A percentile compares a stretch with the other conserved stretches of the same genome.
These are phyloP conservation scores for Chondrus crispus DNA, from an alignment of 23 red algal species.

Conservation along the genomic window DNA sequence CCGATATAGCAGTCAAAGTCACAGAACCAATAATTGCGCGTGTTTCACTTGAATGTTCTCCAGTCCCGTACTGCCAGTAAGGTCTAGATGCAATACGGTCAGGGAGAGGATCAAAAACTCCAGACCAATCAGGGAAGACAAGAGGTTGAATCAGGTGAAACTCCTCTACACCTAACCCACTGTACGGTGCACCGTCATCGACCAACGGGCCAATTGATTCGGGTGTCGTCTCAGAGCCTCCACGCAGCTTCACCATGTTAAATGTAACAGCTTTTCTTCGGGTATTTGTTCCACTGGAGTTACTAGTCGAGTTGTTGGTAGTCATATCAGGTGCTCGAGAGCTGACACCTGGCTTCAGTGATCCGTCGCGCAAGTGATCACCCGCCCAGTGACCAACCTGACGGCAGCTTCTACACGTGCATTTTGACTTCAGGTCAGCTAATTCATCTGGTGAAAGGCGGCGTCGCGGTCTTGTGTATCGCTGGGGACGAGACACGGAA, in stretches of 20 bases:
- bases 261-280: background rate
- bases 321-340: background rate
- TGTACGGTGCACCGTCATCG: slow-evolving; percentile 11
- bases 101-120: background rate
- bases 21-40: slow-evolving; percentile 30
- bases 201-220: background rate
- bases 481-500: background rate
- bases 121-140: slow-evolving; percentile 13
- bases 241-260: background rate
- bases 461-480: background rate
- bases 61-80: slow-evolving; percentile 26
- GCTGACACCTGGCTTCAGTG: background rate
- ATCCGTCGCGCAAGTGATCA: background rate
- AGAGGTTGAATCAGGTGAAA: background rate
- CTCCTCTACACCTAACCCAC: background rate
- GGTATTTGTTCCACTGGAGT: background rate
- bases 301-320: background rate
- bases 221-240: background rate
- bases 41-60: slow-evolving; percentile 1
- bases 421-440: background rate
- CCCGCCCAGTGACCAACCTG: background rate
- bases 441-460: background rate
- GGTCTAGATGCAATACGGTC: background rate
- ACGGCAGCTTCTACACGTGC: background rate
- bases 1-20: background rate